Conservation (phyloP, 2,329 filamentous ascomycete genomes). For the Fusarium mexicanum region DNA sequence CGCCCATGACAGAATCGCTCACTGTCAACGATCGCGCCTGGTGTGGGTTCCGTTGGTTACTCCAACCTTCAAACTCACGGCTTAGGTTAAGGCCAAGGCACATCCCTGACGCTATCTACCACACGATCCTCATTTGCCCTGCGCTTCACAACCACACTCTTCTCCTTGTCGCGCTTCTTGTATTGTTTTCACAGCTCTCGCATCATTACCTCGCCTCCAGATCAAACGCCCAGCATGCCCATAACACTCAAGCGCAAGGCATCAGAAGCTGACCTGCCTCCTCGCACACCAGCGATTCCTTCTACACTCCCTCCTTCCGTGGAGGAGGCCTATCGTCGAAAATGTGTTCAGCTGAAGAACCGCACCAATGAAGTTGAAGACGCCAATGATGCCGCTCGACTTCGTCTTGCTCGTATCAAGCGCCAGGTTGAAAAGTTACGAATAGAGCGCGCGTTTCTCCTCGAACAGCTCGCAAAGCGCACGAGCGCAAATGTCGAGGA, state of each 20-base stretch:
- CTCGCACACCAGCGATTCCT: slow-evolving; percentile 57
- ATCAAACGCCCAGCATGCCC: slow-evolving; percentile 42
- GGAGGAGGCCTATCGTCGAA: slow-evolving; percentile 93
- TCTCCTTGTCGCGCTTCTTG: slow-evolving; percentile 1
- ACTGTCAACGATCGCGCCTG: slow-evolving; percentile 2
- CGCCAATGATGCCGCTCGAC: slow-evolving; percentile 84
- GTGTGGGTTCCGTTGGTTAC: slow-evolving; percentile 35
- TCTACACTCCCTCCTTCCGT: slow-evolving; percentile 83
- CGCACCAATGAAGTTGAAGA: slow-evolving; percentile 92
- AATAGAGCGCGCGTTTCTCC: slow-evolving; percentile 80
- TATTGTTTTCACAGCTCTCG: not conserved
- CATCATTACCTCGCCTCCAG: slow-evolving; percentile 14
- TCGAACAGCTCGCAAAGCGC: slow-evolving; percentile 77
- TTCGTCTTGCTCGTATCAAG: slow-evolving; percentile 81
- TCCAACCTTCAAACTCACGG: slow-evolving; percentile 20
- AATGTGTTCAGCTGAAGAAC: slow-evolving; percentile 94
- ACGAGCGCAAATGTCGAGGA: slow-evolving; percentile 80
- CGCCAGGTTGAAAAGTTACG: slow-evolving; percentile 92
- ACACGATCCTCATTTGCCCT: slow-evolving; percentile 3
- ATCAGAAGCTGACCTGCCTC: slow-evolving; percentile 49
- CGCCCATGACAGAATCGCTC: not conserved
- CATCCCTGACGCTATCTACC: slow-evolving; percentile 28
- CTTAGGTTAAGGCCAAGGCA: slow-evolving; percentile 17
- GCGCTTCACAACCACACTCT: not conserved
- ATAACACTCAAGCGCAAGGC: slow-evolving; percentile 49